These are phyloP conservation scores for Primulina huaijiensis DNA, from an alignment of 257 asterid species.

Conservation along the genomic window DNA sequence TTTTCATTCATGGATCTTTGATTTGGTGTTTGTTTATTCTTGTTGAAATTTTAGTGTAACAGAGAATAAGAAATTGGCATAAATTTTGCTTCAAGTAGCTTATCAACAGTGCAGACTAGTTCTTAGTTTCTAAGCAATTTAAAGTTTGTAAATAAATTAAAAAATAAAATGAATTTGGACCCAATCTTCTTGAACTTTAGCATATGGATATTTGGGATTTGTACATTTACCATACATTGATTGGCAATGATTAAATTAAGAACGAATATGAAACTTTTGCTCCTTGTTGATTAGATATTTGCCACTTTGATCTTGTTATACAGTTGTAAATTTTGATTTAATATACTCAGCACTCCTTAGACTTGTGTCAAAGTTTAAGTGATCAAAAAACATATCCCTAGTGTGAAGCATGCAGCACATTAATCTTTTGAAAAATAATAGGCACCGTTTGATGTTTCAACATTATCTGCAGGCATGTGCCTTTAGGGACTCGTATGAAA, in stretches of 20 bases:
- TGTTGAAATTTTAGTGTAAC: background rate
- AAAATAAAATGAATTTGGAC: too few species aligned
- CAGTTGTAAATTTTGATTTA: background rate
- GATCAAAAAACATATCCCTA: background rate
- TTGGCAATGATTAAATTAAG: background rate
- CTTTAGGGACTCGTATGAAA: conserved; percentile 93
- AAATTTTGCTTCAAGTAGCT: background rate
- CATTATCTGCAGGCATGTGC: conserved; percentile 79
- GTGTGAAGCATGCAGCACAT: background rate
- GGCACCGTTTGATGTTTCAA: conserved; percentile 13
- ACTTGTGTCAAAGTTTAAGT: background rate
- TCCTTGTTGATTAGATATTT: background rate
- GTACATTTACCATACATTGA: background rate
- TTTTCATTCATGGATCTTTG: background rate
- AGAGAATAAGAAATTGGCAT: background rate
- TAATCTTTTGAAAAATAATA: background rate
- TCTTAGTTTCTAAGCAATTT: background rate
- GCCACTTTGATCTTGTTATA: background rate
- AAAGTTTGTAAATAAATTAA: too few species aligned
- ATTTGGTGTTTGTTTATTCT: background rate
- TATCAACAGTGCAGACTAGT: background rate
- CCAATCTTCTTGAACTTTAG: too few species aligned
- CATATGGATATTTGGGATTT: background rate
- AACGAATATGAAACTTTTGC: background rate
- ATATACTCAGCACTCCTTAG: background rate